Percentiles rank a stretch among this genome's conserved stretches.
phyloP scores from a whole-genome alignment of 1,284 basidiomycete genomes.

The Tremellales sp. region DNA sequence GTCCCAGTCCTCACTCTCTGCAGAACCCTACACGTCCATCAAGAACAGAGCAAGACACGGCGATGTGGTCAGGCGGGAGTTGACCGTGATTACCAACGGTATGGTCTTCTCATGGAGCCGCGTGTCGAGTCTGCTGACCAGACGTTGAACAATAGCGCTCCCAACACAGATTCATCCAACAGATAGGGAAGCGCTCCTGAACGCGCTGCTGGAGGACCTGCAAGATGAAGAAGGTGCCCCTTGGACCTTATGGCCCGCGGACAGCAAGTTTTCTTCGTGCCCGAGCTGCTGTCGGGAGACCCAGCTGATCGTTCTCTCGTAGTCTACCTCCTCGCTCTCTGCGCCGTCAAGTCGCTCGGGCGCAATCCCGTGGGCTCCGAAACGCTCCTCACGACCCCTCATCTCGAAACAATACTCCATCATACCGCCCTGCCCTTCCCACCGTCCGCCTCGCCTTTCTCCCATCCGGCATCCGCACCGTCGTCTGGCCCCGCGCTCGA shows the following conservation, averaged over 20 bases:
- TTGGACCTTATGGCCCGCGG: slow-evolving; percentile 27
- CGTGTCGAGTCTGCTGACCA: background rate
- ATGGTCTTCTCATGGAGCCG: background rate
- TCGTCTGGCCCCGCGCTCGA: slow-evolving; percentile 22
- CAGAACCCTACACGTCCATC: too few relatives aligned
- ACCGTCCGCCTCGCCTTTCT: slow-evolving; percentile 4
- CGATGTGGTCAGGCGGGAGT: slow-evolving; percentile 1
- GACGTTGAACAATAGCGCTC: slow-evolving; percentile 22
- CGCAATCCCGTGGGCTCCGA: slow-evolving; percentile 66
- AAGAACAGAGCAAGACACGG: too few relatives aligned
- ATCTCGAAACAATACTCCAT: slow-evolving; percentile 28
- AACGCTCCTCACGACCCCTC: slow-evolving; percentile 53
- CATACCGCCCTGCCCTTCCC: slow-evolving; percentile 31
- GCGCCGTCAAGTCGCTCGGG: slow-evolving; percentile 70
- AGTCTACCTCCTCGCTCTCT: slow-evolving; percentile 54
- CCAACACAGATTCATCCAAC: slow-evolving; percentile 50
- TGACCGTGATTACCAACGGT: slow-evolving; percentile 18
- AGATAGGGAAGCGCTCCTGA: slow-evolving; percentile 52
- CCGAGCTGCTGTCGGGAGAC: too few relatives aligned
- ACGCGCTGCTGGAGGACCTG: slow-evolving; percentile 61
- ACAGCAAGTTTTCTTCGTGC: slow-evolving; percentile 25
- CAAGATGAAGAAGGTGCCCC: slow-evolving; percentile 51
- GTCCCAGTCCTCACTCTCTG: too few relatives aligned
- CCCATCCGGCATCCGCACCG: slow-evolving; percentile 1
- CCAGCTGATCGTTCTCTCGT: background rate